phyloP scores from a whole-genome alignment of 2,329 filamentous ascomycete genomes.

The Penicillium sp. region DNA sequence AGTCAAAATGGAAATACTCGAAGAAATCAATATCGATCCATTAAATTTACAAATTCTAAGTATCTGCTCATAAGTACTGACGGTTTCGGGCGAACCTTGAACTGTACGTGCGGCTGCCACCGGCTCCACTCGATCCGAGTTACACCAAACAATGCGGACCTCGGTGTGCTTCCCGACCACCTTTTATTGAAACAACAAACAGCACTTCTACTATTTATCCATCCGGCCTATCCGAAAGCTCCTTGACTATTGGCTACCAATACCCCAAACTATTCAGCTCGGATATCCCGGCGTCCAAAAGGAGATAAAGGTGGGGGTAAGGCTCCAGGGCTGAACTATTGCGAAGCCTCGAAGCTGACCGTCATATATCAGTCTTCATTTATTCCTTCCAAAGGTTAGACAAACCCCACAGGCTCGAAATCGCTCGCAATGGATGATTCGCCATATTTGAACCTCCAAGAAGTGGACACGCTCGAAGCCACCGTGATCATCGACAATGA shows the following conservation, averaged over 20 bases:
- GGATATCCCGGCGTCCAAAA: not conserved
- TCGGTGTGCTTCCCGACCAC: not conserved
- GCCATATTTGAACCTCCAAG: conserved; percentile 28
- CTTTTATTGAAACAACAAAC: not conserved
- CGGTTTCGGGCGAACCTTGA: not conserved
- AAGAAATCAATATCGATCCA: not conserved
- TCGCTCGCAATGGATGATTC: not conserved
- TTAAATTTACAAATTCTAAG: not conserved
- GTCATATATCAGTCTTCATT: not conserved
- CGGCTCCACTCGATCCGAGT: not conserved
- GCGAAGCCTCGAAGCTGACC: not conserved
- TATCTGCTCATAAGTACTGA: not conserved
- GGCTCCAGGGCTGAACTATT: not conserved
- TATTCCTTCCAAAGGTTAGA: not conserved
- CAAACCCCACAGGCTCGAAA: not conserved
- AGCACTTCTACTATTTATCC: not conserved
- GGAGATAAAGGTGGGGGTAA: not conserved
- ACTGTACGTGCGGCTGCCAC: not conserved
- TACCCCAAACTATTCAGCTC: not conserved
- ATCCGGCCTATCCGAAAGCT: not conserved
- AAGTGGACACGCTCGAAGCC: conserved; percentile 51
- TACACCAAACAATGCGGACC: not conserved
- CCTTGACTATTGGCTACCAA: not conserved
- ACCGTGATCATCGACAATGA: conserved; percentile 57
- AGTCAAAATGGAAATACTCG: not conserved